Conservation (phyloP, 352 stramenopile species). For the Phytophthora aleatoria region DNA sequence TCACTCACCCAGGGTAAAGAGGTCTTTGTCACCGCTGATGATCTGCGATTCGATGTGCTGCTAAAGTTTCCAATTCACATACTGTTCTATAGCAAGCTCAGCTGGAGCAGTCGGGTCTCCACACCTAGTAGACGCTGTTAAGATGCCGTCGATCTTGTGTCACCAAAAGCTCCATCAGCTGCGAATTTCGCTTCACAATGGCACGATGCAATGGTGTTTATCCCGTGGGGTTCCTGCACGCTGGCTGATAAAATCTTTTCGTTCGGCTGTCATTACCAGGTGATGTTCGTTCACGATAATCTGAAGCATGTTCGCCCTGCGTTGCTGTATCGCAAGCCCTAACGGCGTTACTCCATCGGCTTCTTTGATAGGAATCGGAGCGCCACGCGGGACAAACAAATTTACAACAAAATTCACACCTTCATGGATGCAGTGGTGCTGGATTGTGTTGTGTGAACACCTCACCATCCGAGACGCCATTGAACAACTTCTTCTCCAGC, state of each 20-base stretch:
- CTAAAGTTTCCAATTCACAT: conserved; percentile 6
- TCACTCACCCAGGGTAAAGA: no score
- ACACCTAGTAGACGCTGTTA: background rate
- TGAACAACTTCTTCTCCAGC: conserved; percentile 16
- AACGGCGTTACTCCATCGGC: conserved; percentile 6
- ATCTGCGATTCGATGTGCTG: no score
- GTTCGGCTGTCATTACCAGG: conserved; percentile 21
- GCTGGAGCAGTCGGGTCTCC: conserved; percentile 13
- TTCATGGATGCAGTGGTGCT: conserved; percentile 26
- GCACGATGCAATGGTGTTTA: conserved; percentile 28
- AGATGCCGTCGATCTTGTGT: conserved; percentile 6
- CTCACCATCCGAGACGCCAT: conserved; percentile 5
- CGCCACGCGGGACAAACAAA: conserved; percentile 19
- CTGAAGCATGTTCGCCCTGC: conserved; percentile 20
- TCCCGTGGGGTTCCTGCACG: conserved; percentile 8
- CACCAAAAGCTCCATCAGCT: conserved; percentile 20
- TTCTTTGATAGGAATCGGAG: conserved; percentile 21
- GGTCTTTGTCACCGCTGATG: no score
- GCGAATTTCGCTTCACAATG: conserved; percentile 15
- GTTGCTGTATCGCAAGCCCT: conserved; percentile 11
- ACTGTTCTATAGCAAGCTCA: conserved; percentile 11
- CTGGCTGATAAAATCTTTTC: conserved; percentile 14
- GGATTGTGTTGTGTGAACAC: no score
- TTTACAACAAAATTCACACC: conserved; percentile 17
- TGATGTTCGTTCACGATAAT: conserved; percentile 36